Evolutionary conservation across 495 filamentous ascomycete genomes (phyloP), one percentile per base, ranked within the genome.

Genomic region (Podospora didyma): DNA sequence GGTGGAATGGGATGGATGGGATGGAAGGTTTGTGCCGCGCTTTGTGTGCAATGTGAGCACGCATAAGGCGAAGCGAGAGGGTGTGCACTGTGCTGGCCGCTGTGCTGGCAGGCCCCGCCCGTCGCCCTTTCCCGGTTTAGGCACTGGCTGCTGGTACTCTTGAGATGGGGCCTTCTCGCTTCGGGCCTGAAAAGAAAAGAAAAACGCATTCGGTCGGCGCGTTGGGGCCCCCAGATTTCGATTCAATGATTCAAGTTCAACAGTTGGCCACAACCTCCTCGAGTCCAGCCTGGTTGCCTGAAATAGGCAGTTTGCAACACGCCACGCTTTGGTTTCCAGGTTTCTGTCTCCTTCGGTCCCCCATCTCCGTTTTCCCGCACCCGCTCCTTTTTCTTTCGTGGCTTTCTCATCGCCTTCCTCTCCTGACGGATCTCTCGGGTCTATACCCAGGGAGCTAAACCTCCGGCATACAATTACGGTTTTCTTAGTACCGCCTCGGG

Each of bases 41-140:
- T 16, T 31, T 9, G 22, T 24, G 24, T 22, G 47, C 47, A 49
- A 22, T 44, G 20, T 19, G 28, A 28, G 28, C 31, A 21, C 28
- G 23, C 46, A 44, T 47, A 50, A 42, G 26, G 55, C 45, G 17
- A 22, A 46, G 55, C 26, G 55, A 50, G 54, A 16, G 47, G 53
- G 54, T 56, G 26, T 31, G 26, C 26, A 4, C 4, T 48, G 54
- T 35, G 45, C 53, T 49, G 53, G 53, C 53, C 41, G 9, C 26
- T 31, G 26, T 31, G 45, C 53, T 48, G 26, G 26, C 26, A 31
- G 26, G 26, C 26, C 26, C 26, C 26, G 26, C 26, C 26, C 26
- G 26, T 31, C 26, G 26, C 26, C 26, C 26, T 31, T 31, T 31
- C 26, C 26, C 3, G 26, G 26, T 31, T 31, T 31, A 31, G 26